These are phyloP conservation scores for Fusarium sambucinum DNA, from an alignment of 2,329 filamentous ascomycete genomes.

Conservation along the genomic window DNA sequence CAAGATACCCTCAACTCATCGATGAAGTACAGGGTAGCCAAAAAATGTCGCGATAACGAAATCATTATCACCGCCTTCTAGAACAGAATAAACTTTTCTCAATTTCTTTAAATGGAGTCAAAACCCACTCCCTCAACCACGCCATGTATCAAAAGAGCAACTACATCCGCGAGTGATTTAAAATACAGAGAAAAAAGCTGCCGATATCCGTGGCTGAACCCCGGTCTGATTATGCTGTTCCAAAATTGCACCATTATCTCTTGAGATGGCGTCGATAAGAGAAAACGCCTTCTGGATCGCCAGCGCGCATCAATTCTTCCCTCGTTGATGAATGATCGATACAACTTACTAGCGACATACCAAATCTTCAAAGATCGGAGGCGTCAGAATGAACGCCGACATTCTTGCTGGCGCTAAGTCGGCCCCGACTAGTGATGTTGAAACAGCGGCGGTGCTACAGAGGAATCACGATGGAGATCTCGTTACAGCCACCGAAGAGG, in stretches of 20 bases:
- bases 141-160: slow-evolving; percentile 38
- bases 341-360: not conserved
- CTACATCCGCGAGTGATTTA: slow-evolving; percentile 25
- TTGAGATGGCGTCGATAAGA: slow-evolving; percentile 36
- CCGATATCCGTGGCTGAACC: slow-evolving; percentile 17
- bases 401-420: slow-evolving; percentile 25
- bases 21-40: slow-evolving; percentile 4
- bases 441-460: not conserved
- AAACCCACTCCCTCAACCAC: slow-evolving; percentile 18
- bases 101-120: slow-evolving; percentile 38
- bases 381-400: slow-evolving; percentile 27
- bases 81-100: slow-evolving; percentile 24
- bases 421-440: slow-evolving; percentile 14
- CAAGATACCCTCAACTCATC: not conserved
- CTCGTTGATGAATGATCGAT: not conserved
- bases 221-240: not conserved
- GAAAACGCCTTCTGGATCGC: not conserved
- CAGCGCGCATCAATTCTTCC: not conserved
- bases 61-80: slow-evolving; percentile 1
- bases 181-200: slow-evolving; percentile 10
- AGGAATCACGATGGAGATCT: slow-evolving; percentile 33
- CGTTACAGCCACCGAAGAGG: slow-evolving; percentile 42
- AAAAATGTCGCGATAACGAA: not conserved
- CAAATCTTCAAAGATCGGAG: slow-evolving; percentile 3
- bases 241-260: slow-evolving; percentile 33